These are phyloP conservation scores for Populus davidiana DNA, from an alignment of 345 rosid genomes.

Conservation along the genomic window DNA sequence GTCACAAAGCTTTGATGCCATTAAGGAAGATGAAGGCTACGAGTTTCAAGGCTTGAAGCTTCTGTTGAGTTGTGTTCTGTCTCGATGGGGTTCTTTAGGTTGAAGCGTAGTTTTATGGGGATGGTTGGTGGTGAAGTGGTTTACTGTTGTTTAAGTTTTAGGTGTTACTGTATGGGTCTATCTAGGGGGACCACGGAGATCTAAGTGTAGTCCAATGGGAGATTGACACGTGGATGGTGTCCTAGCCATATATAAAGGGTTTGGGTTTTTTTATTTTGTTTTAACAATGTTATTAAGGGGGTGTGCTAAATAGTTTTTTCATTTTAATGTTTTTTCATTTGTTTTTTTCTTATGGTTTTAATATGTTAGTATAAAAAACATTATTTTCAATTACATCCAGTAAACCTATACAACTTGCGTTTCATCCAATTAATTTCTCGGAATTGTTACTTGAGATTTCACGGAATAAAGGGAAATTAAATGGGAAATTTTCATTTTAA, in stretches of 20 bases:
- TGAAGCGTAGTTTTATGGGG: not conserved
- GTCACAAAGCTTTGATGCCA: conserved; percentile 92
- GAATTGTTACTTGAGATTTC: too few relatives aligned
- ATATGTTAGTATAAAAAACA: too few relatives aligned
- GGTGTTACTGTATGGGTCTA: conserved; percentile 27
- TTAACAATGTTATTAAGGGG: not conserved
- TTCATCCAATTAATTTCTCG: too few relatives aligned
- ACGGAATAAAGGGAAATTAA: not conserved
- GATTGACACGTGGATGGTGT: conserved; percentile 30
- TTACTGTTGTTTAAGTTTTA: not conserved
- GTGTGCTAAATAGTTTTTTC: too few relatives aligned
- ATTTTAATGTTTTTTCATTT: too few relatives aligned
- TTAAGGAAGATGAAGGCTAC: not conserved
- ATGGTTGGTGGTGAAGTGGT: not conserved
- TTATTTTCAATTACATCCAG: too few relatives aligned
- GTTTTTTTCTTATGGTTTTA: too few relatives aligned
- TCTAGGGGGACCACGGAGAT: conserved; percentile 67
- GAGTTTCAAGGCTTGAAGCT: not conserved
- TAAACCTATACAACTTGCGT: too few relatives aligned
- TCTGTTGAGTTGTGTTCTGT: not conserved
- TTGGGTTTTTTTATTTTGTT: not conserved
- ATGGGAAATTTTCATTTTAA: not conserved
- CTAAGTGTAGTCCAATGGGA: conserved; percentile 28
- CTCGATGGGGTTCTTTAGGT: not conserved
- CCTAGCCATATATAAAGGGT: conserved; percentile 51